Evolutionary conservation across 371 early-diverging fungal species (phyloP).

Genomic region (Mucor mucedo): DNA sequence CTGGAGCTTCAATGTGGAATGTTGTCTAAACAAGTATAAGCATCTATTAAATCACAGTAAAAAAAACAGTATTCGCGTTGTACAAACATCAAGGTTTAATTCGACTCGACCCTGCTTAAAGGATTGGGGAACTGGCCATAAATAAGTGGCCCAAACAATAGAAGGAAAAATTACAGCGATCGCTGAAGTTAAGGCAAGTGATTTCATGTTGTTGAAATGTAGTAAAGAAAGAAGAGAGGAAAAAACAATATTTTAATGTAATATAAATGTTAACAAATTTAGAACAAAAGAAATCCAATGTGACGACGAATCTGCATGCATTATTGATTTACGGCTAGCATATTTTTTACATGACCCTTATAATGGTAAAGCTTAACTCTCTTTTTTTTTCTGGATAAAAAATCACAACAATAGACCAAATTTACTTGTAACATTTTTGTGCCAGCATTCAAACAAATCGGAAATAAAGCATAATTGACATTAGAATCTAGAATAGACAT

Average conservation of each 20-base stretch:
- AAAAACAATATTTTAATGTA: not conserved
- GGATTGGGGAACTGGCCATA: slow-evolving; percentile 28
- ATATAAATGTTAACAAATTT: not conserved
- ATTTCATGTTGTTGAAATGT: slow-evolving; percentile 1
- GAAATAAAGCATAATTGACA: too few relatives aligned
- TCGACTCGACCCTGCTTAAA: slow-evolving; percentile 8
- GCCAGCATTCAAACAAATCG: too few relatives aligned
- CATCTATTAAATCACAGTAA: not conserved
- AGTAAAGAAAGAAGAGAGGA: not conserved
- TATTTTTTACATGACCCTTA: too few relatives aligned
- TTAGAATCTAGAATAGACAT: too few relatives aligned
- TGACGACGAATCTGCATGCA: too few relatives aligned
- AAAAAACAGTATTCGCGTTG: not conserved
- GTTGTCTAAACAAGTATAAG: not conserved
- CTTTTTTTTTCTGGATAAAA: too few relatives aligned
- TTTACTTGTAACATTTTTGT: too few relatives aligned
- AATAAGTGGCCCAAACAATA: slow-evolving; percentile 9
- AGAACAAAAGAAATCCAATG: not conserved
- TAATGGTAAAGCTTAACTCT: too few relatives aligned
- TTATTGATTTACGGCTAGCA: too few relatives aligned
- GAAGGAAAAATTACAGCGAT: slow-evolving; percentile 12
- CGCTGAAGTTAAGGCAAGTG: not conserved
- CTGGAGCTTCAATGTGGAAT: slow-evolving; percentile 14
- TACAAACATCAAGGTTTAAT: slow-evolving; percentile 23
- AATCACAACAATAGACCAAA: too few relatives aligned